phyloP scores from a whole-genome alignment of 208 protist genomes.

The Leishmania guyanensis region DNA sequence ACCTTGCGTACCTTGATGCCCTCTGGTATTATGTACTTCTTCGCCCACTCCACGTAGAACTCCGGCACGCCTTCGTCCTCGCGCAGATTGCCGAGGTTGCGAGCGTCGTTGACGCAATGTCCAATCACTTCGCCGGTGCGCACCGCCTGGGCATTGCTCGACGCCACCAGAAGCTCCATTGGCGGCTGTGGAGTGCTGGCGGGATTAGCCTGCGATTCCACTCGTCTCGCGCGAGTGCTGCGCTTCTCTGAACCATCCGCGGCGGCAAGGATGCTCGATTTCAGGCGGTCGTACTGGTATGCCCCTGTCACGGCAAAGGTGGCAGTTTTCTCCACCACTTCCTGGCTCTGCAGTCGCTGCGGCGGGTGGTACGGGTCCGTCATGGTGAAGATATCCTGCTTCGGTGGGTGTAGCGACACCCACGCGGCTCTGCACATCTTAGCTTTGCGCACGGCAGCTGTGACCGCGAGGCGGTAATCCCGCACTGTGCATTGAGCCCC shows the following conservation, averaged over 20 bases:
- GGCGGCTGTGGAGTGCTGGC: not conserved
- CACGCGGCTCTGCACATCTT: constrained; percentile 32
- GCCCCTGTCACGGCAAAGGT: constrained; percentile 74
- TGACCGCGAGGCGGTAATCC: constrained; percentile 76
- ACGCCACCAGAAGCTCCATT: constrained; percentile 50
- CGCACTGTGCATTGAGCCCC: constrained; percentile 38
- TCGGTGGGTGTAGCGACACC: constrained; percentile 30
- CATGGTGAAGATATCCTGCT: constrained; percentile 33
- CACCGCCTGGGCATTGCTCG: constrained; percentile 48
- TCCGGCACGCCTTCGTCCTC: constrained; percentile 81
- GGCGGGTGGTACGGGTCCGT: constrained; percentile 45
- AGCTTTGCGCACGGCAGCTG: constrained; percentile 67
- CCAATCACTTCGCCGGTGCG: constrained; percentile 67
- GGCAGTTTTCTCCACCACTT: constrained; percentile 74
- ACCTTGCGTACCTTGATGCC: constrained; percentile 65
- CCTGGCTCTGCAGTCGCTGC: constrained; percentile 32
- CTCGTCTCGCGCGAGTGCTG: not conserved
- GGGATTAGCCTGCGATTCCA: not conserved
- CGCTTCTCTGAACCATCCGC: not conserved
- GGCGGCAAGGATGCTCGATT: constrained; percentile 11
- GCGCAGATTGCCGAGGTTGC: constrained; percentile 83
- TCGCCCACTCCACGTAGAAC: constrained; percentile 79
- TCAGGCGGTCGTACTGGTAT: constrained; percentile 75
- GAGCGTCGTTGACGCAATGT: constrained; percentile 72
- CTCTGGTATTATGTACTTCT: constrained; percentile 41